Base-by-base conservation (phyloP, 169 alveolate genomes). In the Plasmodium vivax region DNA sequence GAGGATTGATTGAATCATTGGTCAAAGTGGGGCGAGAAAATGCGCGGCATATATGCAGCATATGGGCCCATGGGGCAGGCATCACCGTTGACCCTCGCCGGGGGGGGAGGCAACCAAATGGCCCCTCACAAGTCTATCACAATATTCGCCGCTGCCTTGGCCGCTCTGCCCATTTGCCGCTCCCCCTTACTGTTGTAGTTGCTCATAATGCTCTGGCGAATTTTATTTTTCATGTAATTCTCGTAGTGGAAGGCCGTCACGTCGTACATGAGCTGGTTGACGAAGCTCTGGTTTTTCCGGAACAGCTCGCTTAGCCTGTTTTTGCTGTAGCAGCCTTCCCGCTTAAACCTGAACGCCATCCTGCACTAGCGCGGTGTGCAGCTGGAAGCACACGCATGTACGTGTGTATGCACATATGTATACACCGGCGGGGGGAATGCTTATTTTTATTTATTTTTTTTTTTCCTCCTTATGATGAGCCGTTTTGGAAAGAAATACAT, bases 241-340 rank as follows among this genome's bases (percentile, higher is more conserved):
- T 91, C 95, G 34, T 91, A 91, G 74, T 91, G 95, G 74, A 91
- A 91, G 36, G 95, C 54, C 2, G 95, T 91, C 10, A 91, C 23
- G 41, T 91, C 95, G 41, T 91, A 91, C 92, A 91, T 91, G 51
- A 91, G 95, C 32, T 82, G 95, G 54, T 91, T 91, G 45, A 91
- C 58, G 43, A 91, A 91, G 27, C 81, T 43, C 51, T 91, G 83
- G 75, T 91, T 91, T 81, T 91, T 91, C 10, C 92, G 80, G 83
- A 91, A 91, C 14, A 82, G 19, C 38, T 91, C 95, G 51, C 84
- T 80, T 38, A 91, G 75, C 56, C 95, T 36, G 58, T 91, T 91
- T 68, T 91, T 91, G 82, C 95, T 81, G 71, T 91, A 91, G 74
- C 92, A 81, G 34, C 95, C 95, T 82, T 91, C 95, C 54, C 95